A percentile compares a stretch with the other conserved stretches of the same genome.
Conservation (phyloP, 108 stramenopile species). For the Pseudonitzschia pungens region DNA sequence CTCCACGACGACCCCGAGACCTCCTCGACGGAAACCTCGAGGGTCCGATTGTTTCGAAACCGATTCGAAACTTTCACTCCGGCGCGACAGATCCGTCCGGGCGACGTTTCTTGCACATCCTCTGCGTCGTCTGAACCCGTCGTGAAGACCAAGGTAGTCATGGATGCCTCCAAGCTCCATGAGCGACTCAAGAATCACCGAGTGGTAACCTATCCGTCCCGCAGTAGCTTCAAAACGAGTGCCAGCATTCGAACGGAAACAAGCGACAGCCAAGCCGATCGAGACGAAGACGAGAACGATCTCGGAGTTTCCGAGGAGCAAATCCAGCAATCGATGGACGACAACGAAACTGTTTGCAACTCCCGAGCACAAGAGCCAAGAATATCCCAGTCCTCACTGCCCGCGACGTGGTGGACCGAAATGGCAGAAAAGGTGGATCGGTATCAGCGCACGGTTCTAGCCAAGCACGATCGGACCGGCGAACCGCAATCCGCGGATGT, state of each 20-base stretch:
- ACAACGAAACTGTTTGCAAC: too few relatives aligned
- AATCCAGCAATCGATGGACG: background rate
- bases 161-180: constrained; percentile 1
- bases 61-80: background rate
- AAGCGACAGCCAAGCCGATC: background rate
- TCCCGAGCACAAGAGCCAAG: background rate
- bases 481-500: background rate
- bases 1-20: background rate
- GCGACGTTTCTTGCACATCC: background rate
- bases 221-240: background rate
- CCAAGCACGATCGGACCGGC: background rate
- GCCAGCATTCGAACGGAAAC: background rate
- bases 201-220: background rate
- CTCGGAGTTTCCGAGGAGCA: background rate
- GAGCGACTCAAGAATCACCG: background rate
- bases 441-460: constrained; percentile 2
- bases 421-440: constrained; percentile 6
- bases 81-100: background rate
- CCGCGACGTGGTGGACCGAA: constrained; percentile 9
- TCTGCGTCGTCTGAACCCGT: background rate
- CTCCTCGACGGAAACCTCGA: background rate
- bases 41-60: background rate
- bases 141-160: background rate
- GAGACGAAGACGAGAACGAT: background rate
- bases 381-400: background rate